Percentiles rank a stretch among this genome's conserved stretches.
Evolutionary conservation across 129 eudicot species (phyloP).

Genomic region (Helianthus tuberosus): DNA sequence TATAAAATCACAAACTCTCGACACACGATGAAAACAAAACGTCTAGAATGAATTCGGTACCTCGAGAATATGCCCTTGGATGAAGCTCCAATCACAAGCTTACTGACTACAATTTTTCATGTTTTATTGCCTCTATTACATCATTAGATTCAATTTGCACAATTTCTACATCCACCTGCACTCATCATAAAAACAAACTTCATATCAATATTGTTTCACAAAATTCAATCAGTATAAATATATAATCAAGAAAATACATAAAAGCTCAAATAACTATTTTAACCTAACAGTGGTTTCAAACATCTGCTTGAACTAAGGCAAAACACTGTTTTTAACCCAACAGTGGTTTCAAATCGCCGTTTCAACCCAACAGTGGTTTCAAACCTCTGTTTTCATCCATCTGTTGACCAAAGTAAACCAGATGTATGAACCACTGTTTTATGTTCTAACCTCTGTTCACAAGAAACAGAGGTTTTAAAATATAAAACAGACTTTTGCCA

Average conservation of each 20-base stretch:
- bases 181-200: neutral
- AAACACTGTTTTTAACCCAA: too few relatives aligned
- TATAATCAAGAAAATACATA: conserved; percentile 15
- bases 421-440: too few relatives aligned
- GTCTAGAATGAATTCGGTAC: conserved; percentile 33
- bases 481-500: too few relatives aligned
- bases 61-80: conserved; percentile 74
- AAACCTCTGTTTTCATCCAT: too few relatives aligned
- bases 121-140: conserved; percentile 51
- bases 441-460: too few relatives aligned
- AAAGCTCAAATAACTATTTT: conserved; percentile 32
- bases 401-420: too few relatives aligned
- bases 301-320: too few relatives aligned
- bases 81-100: conserved; percentile 91
- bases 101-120: conserved; percentile 48
- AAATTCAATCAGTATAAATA: neutral
- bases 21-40: neutral
- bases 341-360: too few relatives aligned
- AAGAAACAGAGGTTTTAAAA: too few relatives aligned
- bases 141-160: conserved; percentile 81
- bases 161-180: conserved; percentile 75
- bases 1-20: too few relatives aligned
- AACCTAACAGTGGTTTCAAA: too few relatives aligned
- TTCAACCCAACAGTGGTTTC: too few relatives aligned
- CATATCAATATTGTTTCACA: neutral